Evolutionary conservation across 768 basidiomycete species (phyloP).

Genomic region (Tylopilus rubrobrunneus): DNA sequence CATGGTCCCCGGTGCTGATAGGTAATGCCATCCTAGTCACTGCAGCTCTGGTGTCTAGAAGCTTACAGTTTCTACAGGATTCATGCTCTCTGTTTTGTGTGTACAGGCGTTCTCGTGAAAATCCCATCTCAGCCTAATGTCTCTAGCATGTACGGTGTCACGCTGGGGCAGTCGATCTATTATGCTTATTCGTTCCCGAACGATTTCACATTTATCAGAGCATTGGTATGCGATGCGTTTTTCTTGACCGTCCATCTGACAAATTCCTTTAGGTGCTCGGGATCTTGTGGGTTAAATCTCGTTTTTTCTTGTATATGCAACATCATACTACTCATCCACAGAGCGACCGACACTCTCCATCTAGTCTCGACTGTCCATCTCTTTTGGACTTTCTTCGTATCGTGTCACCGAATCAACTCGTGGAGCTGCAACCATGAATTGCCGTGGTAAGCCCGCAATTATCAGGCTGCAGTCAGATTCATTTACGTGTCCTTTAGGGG

Average conservation of each 20-base stretch:
- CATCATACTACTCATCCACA: background rate
- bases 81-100: slow-evolving; percentile 2
- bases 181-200: slow-evolving; percentile 7
- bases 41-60: no score
- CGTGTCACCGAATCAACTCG: background rate
- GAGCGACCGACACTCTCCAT: slow-evolving; percentile 5
- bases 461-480: background rate
- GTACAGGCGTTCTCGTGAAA: background rate
- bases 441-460: slow-evolving; percentile 1
- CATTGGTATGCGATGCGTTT: background rate
- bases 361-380: slow-evolving; percentile 1
- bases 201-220: background rate
- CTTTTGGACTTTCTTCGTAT: slow-evolving; percentile 6
- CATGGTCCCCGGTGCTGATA: slow-evolving; percentile 10
- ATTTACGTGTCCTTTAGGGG: background rate
- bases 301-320: background rate
- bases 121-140: background rate
- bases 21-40: background rate
- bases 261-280: background rate
- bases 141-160: slow-evolving; percentile 10
- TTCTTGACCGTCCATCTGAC: background rate
- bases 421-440: background rate
- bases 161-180: slow-evolving; percentile 9
- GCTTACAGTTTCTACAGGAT: background rate
- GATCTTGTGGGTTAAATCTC: background rate